Conservation (phyloP, 1,284 basidiomycete genomes). For the Malassezia brasiliensis region DNA sequence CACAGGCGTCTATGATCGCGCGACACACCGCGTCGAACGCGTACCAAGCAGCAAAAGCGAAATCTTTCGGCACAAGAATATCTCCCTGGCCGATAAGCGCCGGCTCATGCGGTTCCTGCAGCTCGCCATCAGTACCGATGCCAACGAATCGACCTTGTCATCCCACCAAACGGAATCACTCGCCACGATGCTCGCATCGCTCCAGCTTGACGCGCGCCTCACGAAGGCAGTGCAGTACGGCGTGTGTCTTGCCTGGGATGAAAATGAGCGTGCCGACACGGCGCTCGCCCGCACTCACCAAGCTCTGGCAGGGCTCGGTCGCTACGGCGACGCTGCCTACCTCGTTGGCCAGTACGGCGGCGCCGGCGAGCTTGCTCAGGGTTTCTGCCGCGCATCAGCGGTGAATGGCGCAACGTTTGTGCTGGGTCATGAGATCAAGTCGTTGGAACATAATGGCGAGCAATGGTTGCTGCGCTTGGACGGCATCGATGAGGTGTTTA, state of each 20-base stretch:
- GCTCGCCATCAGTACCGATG: constrained; percentile 10
- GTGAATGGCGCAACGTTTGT: constrained; percentile 39
- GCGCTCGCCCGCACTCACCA: constrained; percentile 24
- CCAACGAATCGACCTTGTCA: background rate
- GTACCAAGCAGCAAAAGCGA: constrained; percentile 89
- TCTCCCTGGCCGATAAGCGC: constrained; percentile 75
- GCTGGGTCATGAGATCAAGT: constrained; percentile 22
- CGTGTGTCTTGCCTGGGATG: constrained; percentile 41
- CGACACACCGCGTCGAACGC: constrained; percentile 13
- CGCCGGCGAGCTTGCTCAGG: constrained; percentile 42
- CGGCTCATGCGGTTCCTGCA: constrained; percentile 72
- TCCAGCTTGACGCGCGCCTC: constrained; percentile 1
- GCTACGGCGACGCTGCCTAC: constrained; percentile 82
- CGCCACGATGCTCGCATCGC: background rate
- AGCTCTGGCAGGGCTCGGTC: constrained; percentile 69
- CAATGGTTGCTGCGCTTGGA: constrained; percentile 49
- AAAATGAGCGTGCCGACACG: constrained; percentile 18
- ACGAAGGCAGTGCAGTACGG: constrained; percentile 33
- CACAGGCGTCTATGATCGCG: constrained; percentile 16
- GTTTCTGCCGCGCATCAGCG: constrained; percentile 37
- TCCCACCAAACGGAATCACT: background rate
- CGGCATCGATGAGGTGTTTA: constrained; percentile 58
- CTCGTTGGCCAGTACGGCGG: constrained; percentile 90
- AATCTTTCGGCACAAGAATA: constrained; percentile 73
- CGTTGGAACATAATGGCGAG: constrained; percentile 20